Evolutionary conservation across 495 filamentous ascomycete genomes (phyloP), one percentile per base, ranked within the genome.

Genomic region (Sordaria brevicollis): DNA sequence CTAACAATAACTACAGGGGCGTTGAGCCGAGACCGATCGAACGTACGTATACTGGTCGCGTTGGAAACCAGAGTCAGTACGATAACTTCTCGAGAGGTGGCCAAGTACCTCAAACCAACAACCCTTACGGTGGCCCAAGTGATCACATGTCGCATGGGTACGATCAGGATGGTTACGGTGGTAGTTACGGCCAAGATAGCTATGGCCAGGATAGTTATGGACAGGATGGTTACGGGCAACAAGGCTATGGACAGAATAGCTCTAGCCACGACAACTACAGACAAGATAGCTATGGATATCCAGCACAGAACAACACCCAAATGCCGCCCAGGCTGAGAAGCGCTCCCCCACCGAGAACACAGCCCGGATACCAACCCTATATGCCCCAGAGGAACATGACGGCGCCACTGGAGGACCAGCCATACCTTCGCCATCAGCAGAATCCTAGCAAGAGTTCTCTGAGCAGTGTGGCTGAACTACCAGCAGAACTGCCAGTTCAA

Each of bases 341-440:
- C 62, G 76, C 80, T 54, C 83, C 82, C 2, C 75, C 74, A 39
- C 81, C 79, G 4, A 70, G 79, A 49, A 75, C 75, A 17, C 73
- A 77, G 2, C 74, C 76, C 25, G 76, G 73, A 5, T 69, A 67
- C 8, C 73, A 73, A 17, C 79, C 73, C 68, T 79, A 74, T 62
- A 73, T 77, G 17, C 85, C 82, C 19, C 78, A 82, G 65, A 73
- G 85, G 29, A 83, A 84, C 68, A 83, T 86, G 82, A 86, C 84
- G 8, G 84, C 82, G 10, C 85, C 85, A 8, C 78, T 81, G 65
- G 76, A 69, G 35, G 21, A 65, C 65, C 73, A 62, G 13, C 71
- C 69, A 5, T 71, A 75, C 13, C 70, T 75, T 57, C 75, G 70
- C 54, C 73, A 76, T 43, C 75, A 74, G 57, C 73, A 65, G 31